Evolutionary conservation across 441 rosid genomes (phyloP).

Genomic region (Aquilaria agallochum): DNA sequence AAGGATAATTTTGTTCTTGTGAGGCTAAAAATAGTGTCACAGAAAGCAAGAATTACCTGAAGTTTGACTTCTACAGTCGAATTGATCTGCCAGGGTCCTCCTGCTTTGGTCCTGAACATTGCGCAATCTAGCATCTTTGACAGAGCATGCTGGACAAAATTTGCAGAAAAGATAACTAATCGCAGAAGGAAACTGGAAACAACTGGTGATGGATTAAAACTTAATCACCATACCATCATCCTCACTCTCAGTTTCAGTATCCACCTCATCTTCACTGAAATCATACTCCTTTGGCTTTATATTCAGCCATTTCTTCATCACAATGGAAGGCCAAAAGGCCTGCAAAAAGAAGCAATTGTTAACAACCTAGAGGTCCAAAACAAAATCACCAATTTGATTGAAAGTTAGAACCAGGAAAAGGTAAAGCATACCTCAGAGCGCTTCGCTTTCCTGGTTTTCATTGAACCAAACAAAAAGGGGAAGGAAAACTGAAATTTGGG

Average conservation of each 20-base stretch:
- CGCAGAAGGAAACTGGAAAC: not conserved
- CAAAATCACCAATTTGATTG: not conserved
- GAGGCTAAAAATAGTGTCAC: not conserved
- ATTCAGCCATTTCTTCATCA: constrained; percentile 98
- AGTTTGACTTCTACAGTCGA: constrained; percentile 33
- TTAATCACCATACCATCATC: constrained; percentile 61
- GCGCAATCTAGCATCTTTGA: constrained; percentile 45
- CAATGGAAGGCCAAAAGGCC: constrained; percentile 95
- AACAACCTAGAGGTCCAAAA: not conserved
- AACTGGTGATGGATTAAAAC: not conserved
- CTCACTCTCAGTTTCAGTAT: constrained; percentile 91
- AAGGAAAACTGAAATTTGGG: constrained; percentile 6
- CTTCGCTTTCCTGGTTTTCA: constrained; percentile 45
- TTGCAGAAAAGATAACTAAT: constrained; percentile 21
- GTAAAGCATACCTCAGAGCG: constrained; percentile 53
- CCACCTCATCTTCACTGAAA: constrained; percentile 93
- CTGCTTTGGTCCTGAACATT: constrained; percentile 26
- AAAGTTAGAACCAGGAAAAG: constrained; percentile 12
- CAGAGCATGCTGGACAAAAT: constrained; percentile 47
- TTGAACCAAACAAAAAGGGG: constrained; percentile 13
- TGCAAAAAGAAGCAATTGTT: constrained; percentile 28
- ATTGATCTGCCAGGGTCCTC: constrained; percentile 24
- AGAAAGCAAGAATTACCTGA: constrained; percentile 46
- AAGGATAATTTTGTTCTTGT: not conserved
- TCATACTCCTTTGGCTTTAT: constrained; percentile 77